phyloP scores from a whole-genome alignment of 495 filamentous ascomycete genomes.

The Hypomontagnella submonticulosa region DNA sequence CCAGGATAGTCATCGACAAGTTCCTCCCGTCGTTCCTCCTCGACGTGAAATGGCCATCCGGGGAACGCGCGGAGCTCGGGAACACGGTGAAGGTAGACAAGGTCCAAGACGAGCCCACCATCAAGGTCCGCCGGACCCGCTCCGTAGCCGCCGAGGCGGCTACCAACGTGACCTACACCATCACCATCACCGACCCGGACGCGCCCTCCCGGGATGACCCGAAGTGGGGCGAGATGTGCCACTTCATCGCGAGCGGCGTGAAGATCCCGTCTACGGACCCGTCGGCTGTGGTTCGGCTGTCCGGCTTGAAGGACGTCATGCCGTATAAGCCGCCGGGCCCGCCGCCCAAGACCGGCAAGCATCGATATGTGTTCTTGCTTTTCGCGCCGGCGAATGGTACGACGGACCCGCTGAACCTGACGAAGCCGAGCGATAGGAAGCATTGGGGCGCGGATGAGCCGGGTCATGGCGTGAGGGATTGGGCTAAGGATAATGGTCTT shows the following conservation, averaged over 20 bases:
- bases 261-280: slow-evolving; percentile 25
- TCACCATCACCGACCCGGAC: slow-evolving; percentile 75
- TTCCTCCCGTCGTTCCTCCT: slow-evolving; percentile 68
- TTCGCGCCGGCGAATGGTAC: slow-evolving; percentile 59
- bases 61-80: slow-evolving; percentile 63
- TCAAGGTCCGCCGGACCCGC: slow-evolving; percentile 50
- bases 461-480: slow-evolving; percentile 68
- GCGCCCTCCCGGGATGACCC: slow-evolving; percentile 72
- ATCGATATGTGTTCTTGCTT: slow-evolving; percentile 74
- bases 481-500: slow-evolving; percentile 71
- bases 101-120: slow-evolving; percentile 61
- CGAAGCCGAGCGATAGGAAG: slow-evolving; percentile 66
- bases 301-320: slow-evolving; percentile 59
- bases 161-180: slow-evolving; percentile 44
- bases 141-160: slow-evolving; percentile 1
- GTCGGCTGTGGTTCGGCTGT: slow-evolving; percentile 26
- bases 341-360: slow-evolving; percentile 72
- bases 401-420: slow-evolving; percentile 55
- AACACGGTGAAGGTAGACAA: slow-evolving; percentile 67
- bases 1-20: slow-evolving; percentile 67
- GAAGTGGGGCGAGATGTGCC: slow-evolving; percentile 76
- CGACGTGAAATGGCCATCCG: slow-evolving; percentile 60
- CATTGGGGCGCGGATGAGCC: slow-evolving; percentile 70
- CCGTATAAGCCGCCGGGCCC: slow-evolving; percentile 70
- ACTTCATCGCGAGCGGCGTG: slow-evolving; percentile 69